phyloP scores from a whole-genome alignment of 129 eudicot species.

The Pittosporum tobira region DNA sequence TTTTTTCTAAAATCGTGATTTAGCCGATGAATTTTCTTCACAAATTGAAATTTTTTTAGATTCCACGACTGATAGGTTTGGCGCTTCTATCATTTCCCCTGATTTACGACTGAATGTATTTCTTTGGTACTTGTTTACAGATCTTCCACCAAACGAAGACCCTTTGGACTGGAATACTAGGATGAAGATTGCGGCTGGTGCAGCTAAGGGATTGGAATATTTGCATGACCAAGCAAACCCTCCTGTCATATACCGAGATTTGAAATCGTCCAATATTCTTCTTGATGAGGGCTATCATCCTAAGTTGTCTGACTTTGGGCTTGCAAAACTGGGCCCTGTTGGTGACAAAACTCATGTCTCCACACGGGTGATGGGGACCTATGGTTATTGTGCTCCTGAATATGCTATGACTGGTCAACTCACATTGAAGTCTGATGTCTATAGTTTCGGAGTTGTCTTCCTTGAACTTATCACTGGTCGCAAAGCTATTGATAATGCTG shows the following conservation, averaged over 20 bases:
- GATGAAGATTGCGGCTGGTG: slow-evolving; percentile 98
- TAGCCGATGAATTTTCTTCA: no score
- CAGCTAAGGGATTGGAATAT: slow-evolving; percentile 92
- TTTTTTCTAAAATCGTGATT: no score
- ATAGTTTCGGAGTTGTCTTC: slow-evolving; percentile 94
- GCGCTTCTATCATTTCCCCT: not conserved
- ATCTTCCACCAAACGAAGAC: slow-evolving; percentile 69
- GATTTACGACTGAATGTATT: slow-evolving; percentile 1
- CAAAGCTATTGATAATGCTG: slow-evolving; percentile 77
- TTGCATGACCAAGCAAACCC: slow-evolving; percentile 95
- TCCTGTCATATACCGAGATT: slow-evolving; percentile 86
- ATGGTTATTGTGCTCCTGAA: slow-evolving; percentile 99
- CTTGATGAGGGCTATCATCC: slow-evolving; percentile 86
- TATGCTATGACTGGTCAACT: slow-evolving; percentile 99
- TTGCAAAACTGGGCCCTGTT: slow-evolving; percentile 89
- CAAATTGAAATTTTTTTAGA: no score
- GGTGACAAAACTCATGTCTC: slow-evolving; percentile 97
- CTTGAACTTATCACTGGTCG: slow-evolving; percentile 95
- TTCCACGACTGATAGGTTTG: not conserved
- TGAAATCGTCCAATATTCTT: slow-evolving; percentile 91
- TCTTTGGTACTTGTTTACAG: slow-evolving; percentile 26
- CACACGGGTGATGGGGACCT: slow-evolving; percentile 95
- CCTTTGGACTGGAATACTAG: slow-evolving; percentile 94
- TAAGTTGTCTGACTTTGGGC: slow-evolving; percentile 89
- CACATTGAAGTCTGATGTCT: slow-evolving; percentile 87